phyloP scores from a whole-genome alignment of 768 basidiomycete species.

The Pleurotus salmoneostramineus region DNA sequence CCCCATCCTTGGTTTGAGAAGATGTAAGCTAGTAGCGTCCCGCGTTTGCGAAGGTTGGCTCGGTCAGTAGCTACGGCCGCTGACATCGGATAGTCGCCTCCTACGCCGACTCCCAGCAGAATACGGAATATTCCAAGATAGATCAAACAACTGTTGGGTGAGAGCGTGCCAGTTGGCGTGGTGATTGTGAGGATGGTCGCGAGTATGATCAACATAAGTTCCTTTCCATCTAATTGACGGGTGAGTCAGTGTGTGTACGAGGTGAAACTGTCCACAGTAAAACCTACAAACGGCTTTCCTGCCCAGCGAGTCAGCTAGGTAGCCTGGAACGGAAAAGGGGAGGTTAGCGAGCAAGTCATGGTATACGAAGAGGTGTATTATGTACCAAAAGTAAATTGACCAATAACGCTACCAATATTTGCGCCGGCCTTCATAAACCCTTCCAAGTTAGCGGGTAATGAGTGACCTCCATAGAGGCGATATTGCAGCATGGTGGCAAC shows the following conservation, averaged over 20 bases:
- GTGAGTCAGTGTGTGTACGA: background rate
- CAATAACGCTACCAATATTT: slow-evolving; percentile 72
- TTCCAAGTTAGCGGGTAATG: slow-evolving; percentile 50
- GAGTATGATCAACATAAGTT: slow-evolving; percentile 76
- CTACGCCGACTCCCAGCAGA: slow-evolving; percentile 73
- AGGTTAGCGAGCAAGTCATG: background rate
- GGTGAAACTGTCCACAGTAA: background rate
- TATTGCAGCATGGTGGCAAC: slow-evolving; percentile 68
- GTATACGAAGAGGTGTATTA: background rate
- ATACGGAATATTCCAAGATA: slow-evolving; percentile 68
- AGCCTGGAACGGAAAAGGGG: slow-evolving; percentile 32
- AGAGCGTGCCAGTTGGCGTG: slow-evolving; percentile 50
- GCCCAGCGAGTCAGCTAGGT: slow-evolving; percentile 62
- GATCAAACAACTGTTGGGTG: slow-evolving; percentile 48
- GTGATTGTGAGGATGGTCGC: slow-evolving; percentile 71
- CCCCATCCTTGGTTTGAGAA: slow-evolving; percentile 83
- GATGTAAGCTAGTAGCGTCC: slow-evolving; percentile 75
- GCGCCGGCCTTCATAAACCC: slow-evolving; percentile 64
- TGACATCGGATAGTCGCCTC: slow-evolving; percentile 79
- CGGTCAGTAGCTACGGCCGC: slow-evolving; percentile 68
- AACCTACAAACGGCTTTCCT: slow-evolving; percentile 61
- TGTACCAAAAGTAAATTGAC: slow-evolving; percentile 60
- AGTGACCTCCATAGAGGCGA: slow-evolving; percentile 50
- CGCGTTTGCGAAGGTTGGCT: slow-evolving; percentile 62
- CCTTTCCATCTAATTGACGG: slow-evolving; percentile 55